Conservation (phyloP, 2,329 filamentous ascomycete genomes). For the Colletotrichum lini region DNA sequence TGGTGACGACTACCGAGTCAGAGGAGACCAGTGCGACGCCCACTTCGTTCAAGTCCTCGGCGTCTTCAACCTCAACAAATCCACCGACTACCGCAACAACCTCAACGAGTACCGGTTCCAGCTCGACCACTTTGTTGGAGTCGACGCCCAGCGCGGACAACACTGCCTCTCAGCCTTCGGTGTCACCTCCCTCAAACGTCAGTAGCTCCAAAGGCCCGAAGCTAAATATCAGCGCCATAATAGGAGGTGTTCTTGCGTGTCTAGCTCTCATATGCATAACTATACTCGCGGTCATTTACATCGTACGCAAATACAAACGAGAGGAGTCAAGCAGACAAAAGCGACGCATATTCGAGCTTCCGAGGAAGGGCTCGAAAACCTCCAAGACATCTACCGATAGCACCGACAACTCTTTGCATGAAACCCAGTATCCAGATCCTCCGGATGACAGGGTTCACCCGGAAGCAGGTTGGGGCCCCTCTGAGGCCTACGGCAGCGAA, state of each 20-base stretch:
- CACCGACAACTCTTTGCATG: not conserved
- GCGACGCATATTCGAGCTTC: not conserved
- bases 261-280: constrained; percentile 53
- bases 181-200: not conserved
- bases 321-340: not conserved
- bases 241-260: constrained; percentile 44
- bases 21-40: not conserved
- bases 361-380: not conserved
- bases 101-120: not conserved
- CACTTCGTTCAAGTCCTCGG: not conserved
- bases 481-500: constrained; percentile 18
- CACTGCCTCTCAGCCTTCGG: not conserved
- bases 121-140: not conserved
- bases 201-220: not conserved
- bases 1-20: not conserved
- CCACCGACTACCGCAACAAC: not conserved
- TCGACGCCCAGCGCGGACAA: not conserved
- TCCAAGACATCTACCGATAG: not conserved
- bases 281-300: constrained; percentile 41
- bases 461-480: constrained; percentile 15
- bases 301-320: constrained; percentile 33
- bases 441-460: constrained; percentile 5
- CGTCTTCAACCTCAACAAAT: not conserved
- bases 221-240: not conserved
- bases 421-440: constrained; percentile 16